phyloP scores from a whole-genome alignment of 306 rosid genomes.

The Betula pendula region DNA sequence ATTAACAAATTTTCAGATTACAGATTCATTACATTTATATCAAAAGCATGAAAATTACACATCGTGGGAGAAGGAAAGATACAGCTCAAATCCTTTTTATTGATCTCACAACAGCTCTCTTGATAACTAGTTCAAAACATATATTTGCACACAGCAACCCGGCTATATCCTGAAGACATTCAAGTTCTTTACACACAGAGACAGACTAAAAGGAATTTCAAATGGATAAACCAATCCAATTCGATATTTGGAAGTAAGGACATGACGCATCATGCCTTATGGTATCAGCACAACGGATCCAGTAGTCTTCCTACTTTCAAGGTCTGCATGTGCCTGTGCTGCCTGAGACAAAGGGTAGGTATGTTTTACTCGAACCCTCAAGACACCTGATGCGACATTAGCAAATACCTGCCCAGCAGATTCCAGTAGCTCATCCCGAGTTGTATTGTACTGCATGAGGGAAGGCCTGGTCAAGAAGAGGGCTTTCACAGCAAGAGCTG shows the following conservation, averaged over 20 bases:
- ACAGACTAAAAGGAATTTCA: not conserved
- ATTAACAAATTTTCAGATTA: not conserved
- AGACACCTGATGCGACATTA: conserved; percentile 49
- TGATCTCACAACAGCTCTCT: not conserved
- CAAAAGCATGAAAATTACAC: not conserved
- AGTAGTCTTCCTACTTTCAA: conserved; percentile 72
- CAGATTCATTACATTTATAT: not conserved
- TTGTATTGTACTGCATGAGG: conserved; percentile 53
- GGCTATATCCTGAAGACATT: not conserved
- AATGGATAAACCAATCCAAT: not conserved
- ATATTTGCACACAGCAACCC: not conserved
- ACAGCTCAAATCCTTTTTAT: too few species aligned
- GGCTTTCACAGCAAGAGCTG: conserved; percentile 65
- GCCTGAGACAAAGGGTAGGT: conserved; percentile 78
- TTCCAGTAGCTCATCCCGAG: conserved; percentile 69
- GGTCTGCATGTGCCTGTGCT: conserved; percentile 75
- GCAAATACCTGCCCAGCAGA: conserved; percentile 77
- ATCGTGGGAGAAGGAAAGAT: too few species aligned
- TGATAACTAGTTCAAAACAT: not conserved
- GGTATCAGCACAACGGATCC: conserved; percentile 87
- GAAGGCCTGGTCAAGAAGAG: conserved; percentile 81
- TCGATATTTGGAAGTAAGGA: not conserved
- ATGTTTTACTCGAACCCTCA: conserved; percentile 77
- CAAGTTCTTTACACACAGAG: not conserved
- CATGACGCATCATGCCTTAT: conserved; percentile 19